Evolutionary conservation across 106 monocot species (phyloP), one percentile per base, ranked within the genome.

Genomic region (Vanilla planifolia): DNA sequence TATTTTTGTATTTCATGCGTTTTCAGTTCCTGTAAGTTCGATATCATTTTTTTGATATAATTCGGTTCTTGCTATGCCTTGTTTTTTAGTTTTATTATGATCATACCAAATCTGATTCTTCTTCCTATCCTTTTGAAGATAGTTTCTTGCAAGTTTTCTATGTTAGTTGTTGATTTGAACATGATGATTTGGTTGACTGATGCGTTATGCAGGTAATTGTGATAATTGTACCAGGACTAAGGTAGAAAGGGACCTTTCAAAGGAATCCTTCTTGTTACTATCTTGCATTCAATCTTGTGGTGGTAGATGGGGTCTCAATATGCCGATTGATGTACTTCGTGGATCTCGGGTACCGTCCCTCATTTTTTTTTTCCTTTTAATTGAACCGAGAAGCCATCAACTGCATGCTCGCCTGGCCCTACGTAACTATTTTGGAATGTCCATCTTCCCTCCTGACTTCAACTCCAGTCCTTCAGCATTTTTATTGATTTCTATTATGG

Each of bases 331-430:
- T 51, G 51, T 98, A 75, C 87, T 98, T 63, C 87, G 98, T 75
- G 98, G 98, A 76, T 92, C 92, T 67, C 87, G 75, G 64, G 98
- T 98, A 91, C n/a, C n/a, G n/a, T n/a, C n/a, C n/a, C n/a, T n/a
- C n/a, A n/a, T n/a, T 40, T 1, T 44, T 14, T 53, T 34, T 48
- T 21, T 27, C 14, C 43, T 30, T 32, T 21, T 3, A 53, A 19
- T 48, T 33, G 3, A 30, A 15, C 29, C 6, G 4, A 29, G 14
- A 53, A n/a, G n/a, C n/a, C n/a, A n/a, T n/a, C n/a, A n/a, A n/a
- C n/a, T n/a, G n/a, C n/a, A n/a, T n/a, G n/a, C n/a, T n/a, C n/a
- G n/a, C n/a, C n/a, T n/a, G n/a, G n/a, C n/a, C n/a, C n/a, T n/a
- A n/a, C n/a, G n/a, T n/a, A n/a, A n/a, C n/a, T n/a, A n/a, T n/a